Evolutionary conservation across 164 flowering plant species (phyloP).

Genomic region (Chimonanthus praecox): DNA sequence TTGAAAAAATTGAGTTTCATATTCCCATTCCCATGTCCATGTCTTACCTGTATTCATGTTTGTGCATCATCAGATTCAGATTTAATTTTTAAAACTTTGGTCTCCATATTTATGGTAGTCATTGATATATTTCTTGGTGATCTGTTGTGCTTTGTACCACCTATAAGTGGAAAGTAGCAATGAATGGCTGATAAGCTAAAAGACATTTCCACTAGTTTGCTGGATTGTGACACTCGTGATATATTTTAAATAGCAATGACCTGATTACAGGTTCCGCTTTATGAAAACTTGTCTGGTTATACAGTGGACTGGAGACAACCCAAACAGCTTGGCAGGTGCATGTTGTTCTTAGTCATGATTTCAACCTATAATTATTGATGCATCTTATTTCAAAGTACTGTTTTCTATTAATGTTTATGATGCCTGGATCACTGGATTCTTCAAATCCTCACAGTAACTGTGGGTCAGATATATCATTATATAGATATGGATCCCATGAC

Average conservation of each 20-base stretch:
- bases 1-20: too few species aligned
- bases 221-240: background rate
- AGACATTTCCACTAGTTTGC: background rate
- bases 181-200: too few species aligned
- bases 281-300: slow-evolving; percentile 65
- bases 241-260: background rate
- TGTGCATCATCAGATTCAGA: too few species aligned
- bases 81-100: too few species aligned
- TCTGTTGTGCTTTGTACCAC: too few species aligned
- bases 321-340: slow-evolving; percentile 93
- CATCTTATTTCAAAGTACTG: background rate
- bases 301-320: slow-evolving; percentile 99
- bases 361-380: background rate
- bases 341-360: background rate
- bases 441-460: background rate
- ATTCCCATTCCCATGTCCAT: too few species aligned
- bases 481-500: background rate
- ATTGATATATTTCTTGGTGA: too few species aligned
- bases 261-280: slow-evolving; percentile 57
- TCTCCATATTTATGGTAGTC: too few species aligned
- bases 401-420: background rate
- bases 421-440: background rate
- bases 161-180: too few species aligned
- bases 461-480: background rate
- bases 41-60: too few species aligned